Base-by-base conservation (phyloP, 2,329 filamentous ascomycete species). In the Akanthomyces dipterigenus region DNA sequence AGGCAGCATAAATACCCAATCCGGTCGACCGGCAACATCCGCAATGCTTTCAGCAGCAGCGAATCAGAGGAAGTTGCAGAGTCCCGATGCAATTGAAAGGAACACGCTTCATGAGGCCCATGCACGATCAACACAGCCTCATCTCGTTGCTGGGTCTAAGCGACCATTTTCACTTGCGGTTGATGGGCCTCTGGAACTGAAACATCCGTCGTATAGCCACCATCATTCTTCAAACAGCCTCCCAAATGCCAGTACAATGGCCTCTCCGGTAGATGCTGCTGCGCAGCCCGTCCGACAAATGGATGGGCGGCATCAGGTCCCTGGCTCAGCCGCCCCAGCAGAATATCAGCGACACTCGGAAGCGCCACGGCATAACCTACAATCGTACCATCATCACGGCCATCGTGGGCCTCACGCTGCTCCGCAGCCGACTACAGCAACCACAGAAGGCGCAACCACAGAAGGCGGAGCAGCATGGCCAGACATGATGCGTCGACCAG, bases 1-100 rank as follows among this genome's bases (percentile, higher is more conserved):
- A 11, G 61, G 64, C 16, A 51, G 67, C 22, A 65, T 66, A 5
- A 55, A 66, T 26, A 69, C 67, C 5, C 67, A 70, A 49, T 48
- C 68, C 9, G 71, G 68, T n/a, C 66, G 68, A 6, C 67, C 69
- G 46, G 64, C 69, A 6, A 57, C 62, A 16, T 72, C 74, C 5
- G 73, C 71, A 51, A 68, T 68, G 38, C 71, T 72, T 5, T 74
- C 72, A 54, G 68, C 74, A 26, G 48, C 67, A 5, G 64, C 70
- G 49, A 70, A 69, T 40, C 63, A 67, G 18, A 70, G 71, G 50
- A 70, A 66, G 50, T 68, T 68, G 36, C 66, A 68, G 4, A 76
- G 74, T 62, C 73, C 74, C 1, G 71, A 66, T 55, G 58, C 72
- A 5, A 67, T 70, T 11, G 70, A 72, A 22, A 61, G 66, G 5